A percentile compares a stretch with the other conserved stretches of the same genome.
These are phyloP conservation scores for Aspergillus sp. DNA, from an alignment of 2,329 filamentous ascomycete species.

Conservation along the genomic window DNA sequence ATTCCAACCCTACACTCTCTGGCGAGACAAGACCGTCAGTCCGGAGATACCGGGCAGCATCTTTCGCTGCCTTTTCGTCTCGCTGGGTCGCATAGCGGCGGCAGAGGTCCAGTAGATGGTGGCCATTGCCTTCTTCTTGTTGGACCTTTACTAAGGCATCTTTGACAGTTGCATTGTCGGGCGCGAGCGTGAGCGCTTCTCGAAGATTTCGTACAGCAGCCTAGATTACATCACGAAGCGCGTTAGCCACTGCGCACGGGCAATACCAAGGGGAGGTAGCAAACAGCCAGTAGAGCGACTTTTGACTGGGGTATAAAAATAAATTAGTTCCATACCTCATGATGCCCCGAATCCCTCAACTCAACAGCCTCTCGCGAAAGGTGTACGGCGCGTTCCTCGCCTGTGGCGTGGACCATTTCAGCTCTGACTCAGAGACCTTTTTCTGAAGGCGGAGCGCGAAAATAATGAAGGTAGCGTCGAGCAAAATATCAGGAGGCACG, in stretches of 20 bases:
- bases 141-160: conserved; percentile 46
- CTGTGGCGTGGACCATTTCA: conserved; percentile 45
- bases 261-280: conserved; percentile 5
- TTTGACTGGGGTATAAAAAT: not conserved
- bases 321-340: conserved; percentile 38
- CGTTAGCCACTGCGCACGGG: conserved; percentile 10
- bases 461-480: not conserved
- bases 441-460: conserved; percentile 11
- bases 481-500: not conserved
- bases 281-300: not conserved
- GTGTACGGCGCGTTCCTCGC: conserved; percentile 47
- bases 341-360: conserved; percentile 46
- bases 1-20: conserved; percentile 43
- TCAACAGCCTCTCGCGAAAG: conserved; percentile 49
- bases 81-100: conserved; percentile 42
- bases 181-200: conserved; percentile 49
- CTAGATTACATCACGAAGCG: conserved; percentile 27
- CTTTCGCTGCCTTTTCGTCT: conserved; percentile 45
- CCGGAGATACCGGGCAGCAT: conserved; percentile 44
- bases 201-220: conserved; percentile 49
- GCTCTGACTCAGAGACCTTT: conserved; percentile 19
- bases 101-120: conserved; percentile 47
- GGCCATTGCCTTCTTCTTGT: conserved; percentile 41
- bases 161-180: conserved; percentile 46
- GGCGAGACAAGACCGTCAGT: conserved; percentile 45